Percentiles rank a stretch among this genome's conserved stretches.
These are phyloP conservation scores for Grosmannia huntii DNA, from an alignment of 2,329 filamentous ascomycete genomes.

Conservation along the genomic window DNA sequence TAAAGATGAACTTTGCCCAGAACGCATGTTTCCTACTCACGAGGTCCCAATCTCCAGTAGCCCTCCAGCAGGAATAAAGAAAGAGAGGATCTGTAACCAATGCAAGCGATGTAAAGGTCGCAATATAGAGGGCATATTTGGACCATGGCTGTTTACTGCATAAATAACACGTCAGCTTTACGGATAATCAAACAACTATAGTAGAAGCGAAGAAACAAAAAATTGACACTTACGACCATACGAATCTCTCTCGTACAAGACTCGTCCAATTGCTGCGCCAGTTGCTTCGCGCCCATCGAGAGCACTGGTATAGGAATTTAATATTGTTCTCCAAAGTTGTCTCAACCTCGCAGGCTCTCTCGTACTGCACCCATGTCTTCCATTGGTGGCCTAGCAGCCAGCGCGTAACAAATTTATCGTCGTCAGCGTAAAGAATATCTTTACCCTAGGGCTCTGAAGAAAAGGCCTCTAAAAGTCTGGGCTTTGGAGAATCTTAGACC, in stretches of 20 bases:
- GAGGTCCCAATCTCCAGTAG: conserved; percentile 47
- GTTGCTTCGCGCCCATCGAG: conserved; percentile 92
- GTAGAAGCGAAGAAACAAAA: too few relatives aligned
- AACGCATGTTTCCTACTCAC: conserved; percentile 41
- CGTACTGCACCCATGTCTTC: conserved; percentile 94
- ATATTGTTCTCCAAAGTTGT: conserved; percentile 82
- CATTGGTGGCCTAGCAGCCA: conserved; percentile 88
- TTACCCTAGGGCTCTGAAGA: conserved; percentile 82
- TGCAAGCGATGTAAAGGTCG: too few relatives aligned
- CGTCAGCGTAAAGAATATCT: conserved; percentile 87
- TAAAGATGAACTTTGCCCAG: conserved; percentile 55
- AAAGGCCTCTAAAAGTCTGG: conserved; percentile 79
- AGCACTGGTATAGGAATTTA: conserved; percentile 87
- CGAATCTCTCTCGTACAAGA: conserved; percentile 69
- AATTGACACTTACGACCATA: conserved; percentile 62
- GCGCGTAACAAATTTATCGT: conserved; percentile 95
- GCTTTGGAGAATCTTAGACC: conserved; percentile 74
- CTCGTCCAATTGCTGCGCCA: conserved; percentile 99
- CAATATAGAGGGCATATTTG: conserved; percentile 86
- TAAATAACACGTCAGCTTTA: too few relatives aligned
- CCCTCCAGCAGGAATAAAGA: conserved; percentile 55
- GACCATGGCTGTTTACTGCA: conserved; percentile 81
- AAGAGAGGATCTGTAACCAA: conserved; percentile 66
- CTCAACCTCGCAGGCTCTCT: conserved; percentile 79
- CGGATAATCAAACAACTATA: too few relatives aligned